Conservation (phyloP, 2,329 filamentous ascomycete species). For the Alternaria sp. region DNA sequence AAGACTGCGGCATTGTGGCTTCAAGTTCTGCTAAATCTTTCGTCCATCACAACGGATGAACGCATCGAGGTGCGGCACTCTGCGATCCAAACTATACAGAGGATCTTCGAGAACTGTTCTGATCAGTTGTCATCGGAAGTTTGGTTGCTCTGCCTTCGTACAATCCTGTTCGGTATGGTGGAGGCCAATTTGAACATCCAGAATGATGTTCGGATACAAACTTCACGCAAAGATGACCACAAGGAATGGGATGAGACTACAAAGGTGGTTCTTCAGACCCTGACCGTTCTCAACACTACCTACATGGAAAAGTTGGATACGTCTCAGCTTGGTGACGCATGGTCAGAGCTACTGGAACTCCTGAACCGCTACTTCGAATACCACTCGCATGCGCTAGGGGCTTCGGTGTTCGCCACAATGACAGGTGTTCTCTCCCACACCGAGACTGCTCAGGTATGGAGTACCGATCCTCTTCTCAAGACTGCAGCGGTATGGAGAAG, state of each 20-base stretch:
- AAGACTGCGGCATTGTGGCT: constrained; percentile 80
- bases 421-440: constrained; percentile 47
- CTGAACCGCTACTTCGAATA: constrained; percentile 61
- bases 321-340: constrained; percentile 72
- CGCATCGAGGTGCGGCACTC: constrained; percentile 80
- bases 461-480: constrained; percentile 34
- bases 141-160: constrained; percentile 83
- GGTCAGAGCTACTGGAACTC: constrained; percentile 74
- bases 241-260: constrained; percentile 50
- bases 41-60: constrained; percentile 72
- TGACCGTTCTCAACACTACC: constrained; percentile 68
- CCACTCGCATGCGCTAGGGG: constrained; percentile 50
- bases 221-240: constrained; percentile 26
- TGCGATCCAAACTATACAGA: constrained; percentile 86
- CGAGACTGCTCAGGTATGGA: constrained; percentile 26
- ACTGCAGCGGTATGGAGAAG: constrained; percentile 44
- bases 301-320: constrained; percentile 77
- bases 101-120: constrained; percentile 91
- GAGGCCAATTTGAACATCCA: constrained; percentile 61
- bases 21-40: constrained; percentile 73
- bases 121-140: constrained; percentile 77
- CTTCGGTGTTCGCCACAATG: constrained; percentile 51
- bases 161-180: constrained; percentile 79
- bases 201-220: constrained; percentile 19
- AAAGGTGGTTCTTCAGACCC: constrained; percentile 45